Base-by-base conservation (phyloP, 2,329 filamentous ascomycete genomes). In the Stenocarpella maydis region DNA sequence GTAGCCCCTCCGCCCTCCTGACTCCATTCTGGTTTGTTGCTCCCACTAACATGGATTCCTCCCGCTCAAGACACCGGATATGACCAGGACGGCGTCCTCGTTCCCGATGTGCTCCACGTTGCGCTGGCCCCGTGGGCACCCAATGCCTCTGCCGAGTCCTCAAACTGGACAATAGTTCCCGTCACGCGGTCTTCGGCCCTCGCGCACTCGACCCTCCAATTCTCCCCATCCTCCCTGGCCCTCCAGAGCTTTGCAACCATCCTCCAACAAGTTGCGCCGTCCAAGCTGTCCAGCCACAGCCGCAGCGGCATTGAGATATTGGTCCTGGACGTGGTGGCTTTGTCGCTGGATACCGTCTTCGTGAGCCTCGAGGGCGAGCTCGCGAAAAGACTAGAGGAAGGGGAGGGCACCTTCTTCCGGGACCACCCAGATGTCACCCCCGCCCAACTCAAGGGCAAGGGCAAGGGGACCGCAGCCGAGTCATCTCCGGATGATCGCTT, bases 111-210 rank as follows among this genome's bases (percentile, higher is more conserved):
- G 68, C 82, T 88, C 70, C 87, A 94, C 77, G 86, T 94, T 72
- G 92, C 92, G 50, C 88, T 95, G 73, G 89, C 91, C 55, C 92
- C 92, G 4, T 94, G 91, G 91, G 82, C 87, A 1, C 91, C 92
- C 15, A 84, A 82, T 67, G 79, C 84, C 43, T 82, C 81, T 7
- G 80, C 87, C 24, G 84, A 92, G 76, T 88, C 90, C 69, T 87
- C 89, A 21, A 86, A 87, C 55, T 99, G 96, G 96, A 94, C 94
- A 9, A 88, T 98, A 61, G 87, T 98, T 41, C 93, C 95, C 1
- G 88, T 97, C 70, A 85, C 85, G 26, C 83, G 85, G 72, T 90
- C 90, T 50, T 84, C 88, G 52, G 86, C 87, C 12, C 85, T 94
- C 52, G 87, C 92, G 21, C 88, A 91, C 72, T 93, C 92, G 6